These are phyloP conservation scores for Cucurbita argyrosperma DNA, from an alignment of 306 rosid genomes.

Conservation along the genomic window DNA sequence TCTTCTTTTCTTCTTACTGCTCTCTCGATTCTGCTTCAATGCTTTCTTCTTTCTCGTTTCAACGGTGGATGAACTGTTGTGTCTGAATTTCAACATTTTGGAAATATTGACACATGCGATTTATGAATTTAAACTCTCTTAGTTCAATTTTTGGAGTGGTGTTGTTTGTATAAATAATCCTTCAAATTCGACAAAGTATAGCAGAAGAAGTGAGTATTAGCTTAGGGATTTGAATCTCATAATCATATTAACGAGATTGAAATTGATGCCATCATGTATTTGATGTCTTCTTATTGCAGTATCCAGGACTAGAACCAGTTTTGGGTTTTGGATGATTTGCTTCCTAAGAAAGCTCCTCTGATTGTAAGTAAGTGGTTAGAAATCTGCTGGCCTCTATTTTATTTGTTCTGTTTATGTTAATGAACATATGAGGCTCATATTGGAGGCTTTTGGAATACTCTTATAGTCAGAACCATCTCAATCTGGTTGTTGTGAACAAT, in stretches of 20 bases:
- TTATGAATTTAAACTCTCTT: background rate
- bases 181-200: constrained; percentile 57
- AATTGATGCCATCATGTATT: background rate
- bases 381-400: constrained; percentile 2
- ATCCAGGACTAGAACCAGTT: constrained; percentile 88
- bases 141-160: background rate
- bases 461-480: constrained; percentile 93
- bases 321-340: constrained; percentile 91
- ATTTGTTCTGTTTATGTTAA: background rate
- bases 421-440: background rate
- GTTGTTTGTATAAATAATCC: background rate
- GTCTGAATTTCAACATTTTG: background rate
- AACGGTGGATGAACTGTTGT: background rate
- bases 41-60: background rate
- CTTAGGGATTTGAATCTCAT: background rate
- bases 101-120: background rate
- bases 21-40: background rate
- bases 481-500: constrained; percentile 80
- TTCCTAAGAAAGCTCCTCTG: constrained; percentile 89
- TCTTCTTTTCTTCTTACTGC: background rate
- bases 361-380: constrained; percentile 82
- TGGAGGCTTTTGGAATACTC: background rate
- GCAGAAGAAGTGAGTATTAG: constrained; percentile 79
- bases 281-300: constrained; percentile 26
- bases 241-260: background rate